Evolutionary conservation across 2,329 filamentous ascomycete genomes (phyloP), one percentile per base, ranked within the genome.

Genomic region (Cladosporium oxysporum): DNA sequence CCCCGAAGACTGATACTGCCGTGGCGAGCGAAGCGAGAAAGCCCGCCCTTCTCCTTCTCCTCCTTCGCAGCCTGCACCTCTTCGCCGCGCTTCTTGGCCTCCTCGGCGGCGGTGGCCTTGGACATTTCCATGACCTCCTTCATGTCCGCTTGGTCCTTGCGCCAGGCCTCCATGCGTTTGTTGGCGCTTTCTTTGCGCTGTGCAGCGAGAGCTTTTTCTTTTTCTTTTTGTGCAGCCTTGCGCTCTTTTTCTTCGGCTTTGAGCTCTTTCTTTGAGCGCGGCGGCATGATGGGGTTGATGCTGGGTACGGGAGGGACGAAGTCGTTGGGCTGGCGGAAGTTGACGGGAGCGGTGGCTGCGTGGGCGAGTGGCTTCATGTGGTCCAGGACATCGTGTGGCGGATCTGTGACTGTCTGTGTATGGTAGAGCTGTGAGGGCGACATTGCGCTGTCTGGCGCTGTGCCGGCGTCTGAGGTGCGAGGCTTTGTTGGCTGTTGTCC

Each of bases 1-100:
- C 89, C 87, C 58, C 91, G 87, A 81, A 96, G 85, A 69, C 91
- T 93, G 80, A 91, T 94, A 76, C 89, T 92, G 11, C 87, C 87
- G 64, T 89, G 59, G 12, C 69, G 70, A 71, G 88, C 86, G 69
- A 91, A 88, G 53, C 91, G 84, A 72, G 87, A 87, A 50, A 95
- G 80, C 33, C 82, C 78, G 8, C 81, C 69, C 21, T n/a, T 64
- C 63, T 49, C 65, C 41, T 65, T 69, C 16, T 55, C 52, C 10
- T 55, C 52, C 41, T 47, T 47, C n/a, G 18, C 18, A 44, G 41
- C n/a, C n/a, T 47, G 49, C 12, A 29, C 16, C 44, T 65, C 66
- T 2, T 73, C 69, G 18, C 68, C 72, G 57, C 71, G 67, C 28
- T 66, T 69, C 65, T 71, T 83, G n/a, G 69, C 73, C 73, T 83